Base-by-base conservation (phyloP, 352 stramenopile genomes). In the Phytopythium chamaehyphon region DNA sequence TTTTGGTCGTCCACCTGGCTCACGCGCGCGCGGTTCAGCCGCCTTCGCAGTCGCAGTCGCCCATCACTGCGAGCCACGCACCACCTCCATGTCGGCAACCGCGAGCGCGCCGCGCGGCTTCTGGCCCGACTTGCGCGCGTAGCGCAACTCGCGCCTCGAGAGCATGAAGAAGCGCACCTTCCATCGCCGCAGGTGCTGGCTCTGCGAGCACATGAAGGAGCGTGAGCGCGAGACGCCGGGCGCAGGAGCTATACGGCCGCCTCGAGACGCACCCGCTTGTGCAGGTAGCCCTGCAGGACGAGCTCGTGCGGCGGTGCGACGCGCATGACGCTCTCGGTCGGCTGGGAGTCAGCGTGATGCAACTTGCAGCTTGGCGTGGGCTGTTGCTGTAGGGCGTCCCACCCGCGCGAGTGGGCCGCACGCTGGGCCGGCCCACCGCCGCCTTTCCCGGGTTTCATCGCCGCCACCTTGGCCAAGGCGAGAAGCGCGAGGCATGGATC, bases 161-260 rank as follows among this genome's bases (percentile, higher is more conserved):
- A 94, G 73, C 26, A 91, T 59, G 54, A 92, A 94, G 62, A 91
- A 94, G 36, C 84, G 84, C 38, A 94, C 78, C 57, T 88, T 88
- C 84, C 84, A 94, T 40, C 92, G 61, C 64, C 91, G 90, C 15
- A 94, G 40, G 55, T 94, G 84, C 49, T 88, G 77, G 57, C 84
- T 94, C 84, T 94, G 52, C 48, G 35, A 38, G 33, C 4, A 22
- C 7, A 24, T n/a, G 16, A 6, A 53, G 37, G 31, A 4, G n/a
- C 35, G 10, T 52, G 23, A 53, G 15, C 36, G 42, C 28, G 28
- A 38, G 10, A 10, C 8, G 9, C 26, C 14, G 45, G 14, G 9
- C 36, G 12, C 35, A 44, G 6, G 18, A 28, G 28, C 11, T 12
- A 39, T 45, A 42, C 37, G 45, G 11, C 28, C 51, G 10, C 1